A percentile compares a stretch with the other conserved stretches of the same genome.
These are phyloP conservation scores for Mercurialis annua DNA, from an alignment of 345 rosid genomes.

Conservation along the genomic window DNA sequence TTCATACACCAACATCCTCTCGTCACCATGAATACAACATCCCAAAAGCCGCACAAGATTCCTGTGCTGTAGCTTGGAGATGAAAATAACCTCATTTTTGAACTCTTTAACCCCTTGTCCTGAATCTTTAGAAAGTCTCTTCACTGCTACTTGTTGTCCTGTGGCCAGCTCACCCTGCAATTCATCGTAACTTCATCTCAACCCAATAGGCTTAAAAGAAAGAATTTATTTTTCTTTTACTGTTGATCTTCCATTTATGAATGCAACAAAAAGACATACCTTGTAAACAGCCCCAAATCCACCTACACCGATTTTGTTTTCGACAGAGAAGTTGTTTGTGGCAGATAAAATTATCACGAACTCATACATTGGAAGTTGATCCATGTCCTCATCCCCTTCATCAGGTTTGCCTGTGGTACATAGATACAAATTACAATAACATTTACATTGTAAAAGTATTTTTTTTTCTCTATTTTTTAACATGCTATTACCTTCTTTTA, in stretches of 20 bases:
- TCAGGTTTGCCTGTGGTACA: not conserved
- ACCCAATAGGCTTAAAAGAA: too few species aligned
- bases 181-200: too few species aligned
- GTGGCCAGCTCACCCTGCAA: not conserved
- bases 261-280: not conserved
- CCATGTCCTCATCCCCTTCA: not conserved
- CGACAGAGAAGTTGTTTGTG: constrained; percentile 9
- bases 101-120: not conserved
- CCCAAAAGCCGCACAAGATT: constrained; percentile 7
- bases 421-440: not conserved
- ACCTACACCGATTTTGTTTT: constrained; percentile 17
- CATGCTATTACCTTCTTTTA: not conserved
- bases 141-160: not conserved
- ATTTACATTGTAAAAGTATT: not conserved
- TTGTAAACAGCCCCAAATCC: constrained; percentile 17
- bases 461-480: too few species aligned
- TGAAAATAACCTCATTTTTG: not conserved
- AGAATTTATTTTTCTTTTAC: too few species aligned
- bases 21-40: not conserved
- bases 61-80: constrained; percentile 9
- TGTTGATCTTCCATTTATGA: too few species aligned
- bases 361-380: constrained; percentile 8
- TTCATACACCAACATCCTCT: not conserved
- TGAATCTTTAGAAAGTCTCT: not conserved
- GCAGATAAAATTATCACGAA: constrained; percentile 3